Evolutionary conservation across 2,329 filamentous ascomycete genomes (phyloP), one percentile per base, ranked within the genome.

Genomic region (Colletotrichum cereale): DNA sequence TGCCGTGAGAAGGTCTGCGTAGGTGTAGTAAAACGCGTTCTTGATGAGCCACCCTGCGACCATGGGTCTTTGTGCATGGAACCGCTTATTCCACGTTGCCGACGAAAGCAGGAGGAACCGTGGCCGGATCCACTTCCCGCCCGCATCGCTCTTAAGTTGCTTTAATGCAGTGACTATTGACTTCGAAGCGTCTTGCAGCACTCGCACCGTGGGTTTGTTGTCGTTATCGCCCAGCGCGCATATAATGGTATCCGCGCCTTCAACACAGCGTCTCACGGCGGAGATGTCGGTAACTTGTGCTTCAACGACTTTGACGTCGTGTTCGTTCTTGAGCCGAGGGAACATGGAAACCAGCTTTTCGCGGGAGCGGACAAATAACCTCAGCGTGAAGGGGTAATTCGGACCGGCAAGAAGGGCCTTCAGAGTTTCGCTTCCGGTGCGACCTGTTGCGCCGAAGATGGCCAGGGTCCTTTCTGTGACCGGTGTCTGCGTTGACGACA

Each of bases 371-470:
- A 72, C 53, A 6, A 68, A 64, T 31, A 72, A 42, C n/a, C 47
- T 63, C 8, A 69, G n/a, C 7, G 5, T n/a, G 11, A 60, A 58
- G 16, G 58, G 38, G 16, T 40, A 47, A 3, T 34, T 38, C 3
- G 52, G 29, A 5, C 64, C 69, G 24, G 52, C 31, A 10, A 72
- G 58, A 16, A 72, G 44, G 53, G 44, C 38, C n/a, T 72, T 64
- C 16, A 72, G 53, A 1, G 66, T 64, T 34, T 72, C 69, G 47
- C 69, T 63, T 31, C 69, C 69, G 18, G 65, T 69, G 21, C 60
- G 42, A 11, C 69, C 69, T 21, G 69, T 72, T n/a, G 69, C 69
- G 47, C 69, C 69, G 26, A 69, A 69, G 12, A 72, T 63, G 31
- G 65, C 69, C 14, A 72, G 26, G 36, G 65, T 71, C 40, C 60